phyloP scores from a whole-genome alignment of 352 stramenopile genomes.

The Phytophthora aleatoria region DNA sequence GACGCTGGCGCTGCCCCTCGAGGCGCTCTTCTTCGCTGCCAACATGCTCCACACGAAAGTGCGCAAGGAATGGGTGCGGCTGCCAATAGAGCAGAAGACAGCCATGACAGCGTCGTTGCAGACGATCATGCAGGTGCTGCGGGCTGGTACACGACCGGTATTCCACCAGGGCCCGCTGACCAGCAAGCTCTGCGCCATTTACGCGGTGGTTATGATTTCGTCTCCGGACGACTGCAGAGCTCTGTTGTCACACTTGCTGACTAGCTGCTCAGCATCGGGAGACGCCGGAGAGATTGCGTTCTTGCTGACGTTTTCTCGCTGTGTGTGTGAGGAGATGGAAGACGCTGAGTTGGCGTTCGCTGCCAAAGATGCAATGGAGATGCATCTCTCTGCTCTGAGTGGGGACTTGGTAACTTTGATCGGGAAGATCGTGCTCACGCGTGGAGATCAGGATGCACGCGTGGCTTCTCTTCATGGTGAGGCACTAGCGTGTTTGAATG shows the following conservation, averaged over 20 bases:
- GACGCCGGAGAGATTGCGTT: conserved; percentile 46
- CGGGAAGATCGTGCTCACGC: conserved; percentile 50
- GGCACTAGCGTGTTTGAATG: conserved; percentile 58
- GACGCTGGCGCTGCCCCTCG: conserved; percentile 44
- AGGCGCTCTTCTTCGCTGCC: conserved; percentile 75
- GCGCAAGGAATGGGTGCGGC: conserved; percentile 64
- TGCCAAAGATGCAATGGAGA: conserved; percentile 69
- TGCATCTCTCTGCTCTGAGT: conserved; percentile 52
- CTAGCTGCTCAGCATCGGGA: conserved; percentile 28
- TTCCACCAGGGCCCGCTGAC: conserved; percentile 46
- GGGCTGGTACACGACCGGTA: conserved; percentile 27
- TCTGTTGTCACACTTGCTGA: conserved; percentile 42
- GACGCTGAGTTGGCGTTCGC: conserved; percentile 63
- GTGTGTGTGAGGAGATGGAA: conserved; percentile 71
- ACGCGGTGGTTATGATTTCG: conserved; percentile 61
- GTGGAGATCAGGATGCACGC: conserved; percentile 33
- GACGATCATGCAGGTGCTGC: conserved; percentile 39
- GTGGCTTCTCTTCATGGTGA: conserved; percentile 52
- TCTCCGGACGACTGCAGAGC: conserved; percentile 53
- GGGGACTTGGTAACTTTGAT: conserved; percentile 49
- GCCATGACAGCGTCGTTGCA: conserved; percentile 46
- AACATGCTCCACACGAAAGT: conserved; percentile 81
- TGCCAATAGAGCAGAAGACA: conserved; percentile 39
- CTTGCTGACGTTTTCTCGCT: conserved; percentile 60
- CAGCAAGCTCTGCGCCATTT: conserved; percentile 64